Conservation (phyloP, 805 yeast genomes). For the Hanseniaspora occidentalis region DNA sequence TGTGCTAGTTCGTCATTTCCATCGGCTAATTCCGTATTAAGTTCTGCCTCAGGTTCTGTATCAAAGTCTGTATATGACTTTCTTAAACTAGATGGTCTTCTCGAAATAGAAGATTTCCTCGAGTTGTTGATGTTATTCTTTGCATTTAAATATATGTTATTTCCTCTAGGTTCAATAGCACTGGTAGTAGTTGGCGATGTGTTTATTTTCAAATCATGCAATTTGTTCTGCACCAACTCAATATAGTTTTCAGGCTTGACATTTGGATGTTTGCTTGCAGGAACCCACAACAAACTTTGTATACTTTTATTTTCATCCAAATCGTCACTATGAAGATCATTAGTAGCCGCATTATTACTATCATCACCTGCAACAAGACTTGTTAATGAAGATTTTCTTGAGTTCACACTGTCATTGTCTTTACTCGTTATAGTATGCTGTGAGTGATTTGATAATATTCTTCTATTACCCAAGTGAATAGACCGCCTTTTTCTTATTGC, state of each 20-base stretch:
- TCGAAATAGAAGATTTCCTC: conserved; percentile 17
- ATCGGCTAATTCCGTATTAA: conserved; percentile 22
- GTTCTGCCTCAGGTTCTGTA: conserved; percentile 6
- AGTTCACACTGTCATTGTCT: not conserved
- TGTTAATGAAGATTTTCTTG: too few relatives aligned
- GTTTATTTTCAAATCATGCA: conserved; percentile 20
- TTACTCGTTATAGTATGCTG: not conserved
- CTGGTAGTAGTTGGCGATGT: conserved; percentile 5
- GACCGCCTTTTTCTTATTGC: not conserved
- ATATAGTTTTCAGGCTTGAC: conserved; percentile 83
- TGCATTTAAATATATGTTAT: conserved; percentile 14
- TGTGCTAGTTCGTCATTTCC: conserved; percentile 21
- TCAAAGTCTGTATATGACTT: conserved; percentile 20
- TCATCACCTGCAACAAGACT: too few relatives aligned
- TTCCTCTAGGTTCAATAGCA: conserved; percentile 7
- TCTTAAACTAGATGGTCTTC: conserved; percentile 24
- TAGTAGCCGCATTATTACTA: not conserved
- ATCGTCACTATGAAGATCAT: conserved; percentile 10
- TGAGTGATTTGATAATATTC: not conserved
- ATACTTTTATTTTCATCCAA: conserved; percentile 20
- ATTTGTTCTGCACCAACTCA: conserved; percentile 42
- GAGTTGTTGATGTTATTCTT: conserved; percentile 19
- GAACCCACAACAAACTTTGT: conserved; percentile 75
- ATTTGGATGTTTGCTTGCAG: conserved; percentile 88
- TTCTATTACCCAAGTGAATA: not conserved